phyloP scores from a whole-genome alignment of 768 basidiomycete species.

The Hebeloma cylindrosporum region DNA sequence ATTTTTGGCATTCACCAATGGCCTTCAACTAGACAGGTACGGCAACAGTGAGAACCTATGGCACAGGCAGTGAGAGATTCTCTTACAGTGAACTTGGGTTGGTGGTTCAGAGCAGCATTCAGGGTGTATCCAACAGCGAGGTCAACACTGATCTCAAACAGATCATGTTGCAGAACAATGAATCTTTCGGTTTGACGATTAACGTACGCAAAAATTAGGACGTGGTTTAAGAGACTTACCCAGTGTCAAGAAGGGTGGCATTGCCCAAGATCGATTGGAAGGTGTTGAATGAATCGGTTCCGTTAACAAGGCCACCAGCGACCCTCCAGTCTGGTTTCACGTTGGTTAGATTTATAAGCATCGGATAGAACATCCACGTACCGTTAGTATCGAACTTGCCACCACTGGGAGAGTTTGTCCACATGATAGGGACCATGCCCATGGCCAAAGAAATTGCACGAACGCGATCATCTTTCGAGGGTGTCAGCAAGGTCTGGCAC shows the following conservation, averaged over 20 bases:
- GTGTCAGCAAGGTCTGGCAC: conserved; percentile 2
- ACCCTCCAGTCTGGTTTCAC: conserved; percentile 91
- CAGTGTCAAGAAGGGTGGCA: conserved; percentile 58
- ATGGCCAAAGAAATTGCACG: conserved; percentile 88
- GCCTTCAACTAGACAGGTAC: conserved; percentile 55
- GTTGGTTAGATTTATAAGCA: background rate
- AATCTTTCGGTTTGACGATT: conserved; percentile 58
- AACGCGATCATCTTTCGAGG: conserved; percentile 78
- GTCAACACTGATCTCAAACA: conserved; percentile 83
- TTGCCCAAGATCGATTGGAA: conserved; percentile 77
- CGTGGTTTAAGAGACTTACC: conserved; percentile 39
- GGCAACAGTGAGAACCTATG: background rate
- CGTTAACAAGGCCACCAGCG: conserved; percentile 68
- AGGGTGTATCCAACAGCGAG: conserved; percentile 88
- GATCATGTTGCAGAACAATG: conserved; percentile 87
- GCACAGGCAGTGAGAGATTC: background rate
- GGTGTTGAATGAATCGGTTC: conserved; percentile 60
- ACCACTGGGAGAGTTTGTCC: conserved; percentile 65
- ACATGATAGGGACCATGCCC: conserved; percentile 90
- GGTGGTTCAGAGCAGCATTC: conserved; percentile 66
- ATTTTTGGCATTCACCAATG: conserved; percentile 74
- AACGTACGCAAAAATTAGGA: conserved; percentile 2
- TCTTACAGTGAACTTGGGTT: conserved; percentile 63
- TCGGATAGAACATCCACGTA: conserved; percentile 25
- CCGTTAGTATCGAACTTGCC: conserved; percentile 73